Conservation (phyloP, 2,329 filamentous ascomycete genomes). For the Penicillium rolfsii region DNA sequence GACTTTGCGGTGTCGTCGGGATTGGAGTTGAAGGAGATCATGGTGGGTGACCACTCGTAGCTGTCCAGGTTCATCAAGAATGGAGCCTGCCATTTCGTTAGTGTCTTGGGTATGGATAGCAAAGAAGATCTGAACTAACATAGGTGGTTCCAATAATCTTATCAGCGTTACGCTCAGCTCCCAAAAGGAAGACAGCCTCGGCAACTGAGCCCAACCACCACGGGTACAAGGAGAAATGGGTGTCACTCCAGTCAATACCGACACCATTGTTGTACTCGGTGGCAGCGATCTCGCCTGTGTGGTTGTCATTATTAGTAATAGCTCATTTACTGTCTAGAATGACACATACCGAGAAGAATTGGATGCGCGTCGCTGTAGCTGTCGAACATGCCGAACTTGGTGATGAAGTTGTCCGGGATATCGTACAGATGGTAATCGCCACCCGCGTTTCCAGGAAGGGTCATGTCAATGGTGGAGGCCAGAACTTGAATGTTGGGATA, state of each 20-base stretch:
- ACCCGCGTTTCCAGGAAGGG: constrained; percentile 29
- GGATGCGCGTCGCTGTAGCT: constrained; percentile 40
- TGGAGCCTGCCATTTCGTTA: constrained; percentile 26
- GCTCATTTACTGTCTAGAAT: background rate
- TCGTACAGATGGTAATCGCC: constrained; percentile 56
- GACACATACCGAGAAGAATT: constrained; percentile 30
- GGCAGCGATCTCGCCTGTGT: constrained; percentile 32
- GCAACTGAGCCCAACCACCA: constrained; percentile 65
- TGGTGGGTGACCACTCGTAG: constrained; percentile 37
- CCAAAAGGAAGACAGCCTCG: constrained; percentile 67
- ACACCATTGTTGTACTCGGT: constrained; percentile 49
- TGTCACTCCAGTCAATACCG: constrained; percentile 52
- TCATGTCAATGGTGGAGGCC: constrained; percentile 35
- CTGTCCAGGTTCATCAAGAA: constrained; percentile 34
- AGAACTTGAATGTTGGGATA: constrained; percentile 61
- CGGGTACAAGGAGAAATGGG: constrained; percentile 52
- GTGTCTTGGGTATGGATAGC: background rate
- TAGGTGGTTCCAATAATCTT: constrained; percentile 36
- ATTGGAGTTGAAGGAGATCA: constrained; percentile 37
- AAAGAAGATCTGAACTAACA: constrained; percentile 15
- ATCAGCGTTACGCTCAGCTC: constrained; percentile 63
- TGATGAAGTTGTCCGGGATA: constrained; percentile 55
- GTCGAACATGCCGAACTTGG: constrained; percentile 58
- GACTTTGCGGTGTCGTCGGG: constrained; percentile 34
- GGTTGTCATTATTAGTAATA: background rate